Evolutionary conservation across 2,329 filamentous ascomycete species (phyloP).

Genomic region (Huntiella abstrusa): DNA sequence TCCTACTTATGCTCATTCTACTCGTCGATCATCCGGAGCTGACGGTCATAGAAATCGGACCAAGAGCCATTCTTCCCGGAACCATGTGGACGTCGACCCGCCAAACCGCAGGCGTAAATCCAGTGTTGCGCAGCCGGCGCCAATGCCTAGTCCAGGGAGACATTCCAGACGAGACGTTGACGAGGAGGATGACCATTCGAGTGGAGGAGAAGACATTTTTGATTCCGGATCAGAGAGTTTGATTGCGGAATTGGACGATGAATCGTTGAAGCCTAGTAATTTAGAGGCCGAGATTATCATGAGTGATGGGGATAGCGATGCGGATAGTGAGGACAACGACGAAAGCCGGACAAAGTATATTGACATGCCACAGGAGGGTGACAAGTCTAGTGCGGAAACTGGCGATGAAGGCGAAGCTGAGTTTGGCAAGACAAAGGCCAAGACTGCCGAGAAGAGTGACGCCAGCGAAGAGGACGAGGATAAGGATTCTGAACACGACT

Average conservation of each 20-base stretch:
- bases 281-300: too few species aligned
- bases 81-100: not conserved
- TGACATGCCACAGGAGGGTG: not conserved
- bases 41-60: not conserved
- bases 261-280: not conserved
- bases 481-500: not conserved
- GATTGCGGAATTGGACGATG: not conserved
- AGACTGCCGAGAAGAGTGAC: constrained; percentile 1
- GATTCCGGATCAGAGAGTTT: not conserved
- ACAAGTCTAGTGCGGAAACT: not conserved
- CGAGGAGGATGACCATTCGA: not conserved
- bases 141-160: too few species aligned
- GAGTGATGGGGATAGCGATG: not conserved
- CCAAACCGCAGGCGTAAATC: not conserved
- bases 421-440: not conserved
- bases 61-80: not conserved
- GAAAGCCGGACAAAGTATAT: not conserved
- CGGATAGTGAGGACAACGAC: not conserved
- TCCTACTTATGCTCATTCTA: too few species aligned
- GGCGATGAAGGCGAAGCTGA: not conserved
- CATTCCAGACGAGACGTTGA: not conserved
- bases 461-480: not conserved
- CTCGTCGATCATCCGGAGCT: too few species aligned
- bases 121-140: not conserved
- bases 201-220: not conserved